Evolutionary conservation across 2,329 filamentous ascomycete species (phyloP), one percentile per base, ranked within the genome.

Genomic region (Tolypocladium tundrense): DNA sequence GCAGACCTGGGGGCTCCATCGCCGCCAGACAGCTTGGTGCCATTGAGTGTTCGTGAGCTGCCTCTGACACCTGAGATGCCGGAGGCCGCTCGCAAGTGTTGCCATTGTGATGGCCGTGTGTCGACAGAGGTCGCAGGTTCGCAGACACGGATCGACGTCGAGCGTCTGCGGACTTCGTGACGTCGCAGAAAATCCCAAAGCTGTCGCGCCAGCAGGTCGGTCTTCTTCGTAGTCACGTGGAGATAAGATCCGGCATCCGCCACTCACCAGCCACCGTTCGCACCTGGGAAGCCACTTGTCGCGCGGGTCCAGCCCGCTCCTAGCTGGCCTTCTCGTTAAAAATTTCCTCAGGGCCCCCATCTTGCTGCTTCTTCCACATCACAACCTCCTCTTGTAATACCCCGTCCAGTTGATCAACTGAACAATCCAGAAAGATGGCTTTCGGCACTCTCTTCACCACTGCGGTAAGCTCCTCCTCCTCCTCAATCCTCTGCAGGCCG

Each of bases 371-470:
- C 58, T 58, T 54, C 57, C 66, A 64, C 64, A 62, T 60, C 63
- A 55, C 56, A 37, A 51, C 39, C 59, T 55, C 35, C 16, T 50
- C 59, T 57, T 58, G 60, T 50, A 31, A 57, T 40, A 50, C 58
- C 61, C 61, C 60, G 33, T 48, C 54, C 31, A 24, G 40, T 51
- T 55, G 19, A 48, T 60, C 60, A 60, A 61, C 63, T 33, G 33
- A 56, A 57, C 33, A 51, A 63, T 65, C 69, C 72, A 71, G 74
- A 80, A 90, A 84, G 76, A 95, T 96, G 88, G 83, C 90, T 74
- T 97, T 99, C 85, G 94, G 94, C 81, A 99, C 96, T 83, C 86
- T 99, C 73, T 97, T 94, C 86, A 89, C 88, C 75, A 85, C 84
- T 77, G 75, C 84, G 79, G 93, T 96, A 87, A 68, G 76, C 55